Conservation (phyloP, 805 yeast species). For the Starmerella bombi region DNA sequence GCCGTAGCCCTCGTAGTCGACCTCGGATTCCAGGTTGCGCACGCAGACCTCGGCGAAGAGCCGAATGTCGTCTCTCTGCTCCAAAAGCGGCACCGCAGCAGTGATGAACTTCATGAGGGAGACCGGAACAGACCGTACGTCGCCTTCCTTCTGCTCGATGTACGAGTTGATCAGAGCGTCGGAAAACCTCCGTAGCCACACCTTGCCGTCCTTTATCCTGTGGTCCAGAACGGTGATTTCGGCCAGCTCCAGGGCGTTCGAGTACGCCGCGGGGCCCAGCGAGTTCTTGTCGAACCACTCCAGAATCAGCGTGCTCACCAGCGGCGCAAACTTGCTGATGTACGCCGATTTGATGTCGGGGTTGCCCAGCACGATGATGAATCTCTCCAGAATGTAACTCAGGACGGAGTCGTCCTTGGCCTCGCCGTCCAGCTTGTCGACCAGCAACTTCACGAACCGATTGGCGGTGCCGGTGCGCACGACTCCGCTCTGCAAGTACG, state of each 20-base stretch:
- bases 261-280: conserved; percentile 3
- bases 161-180: conserved; percentile 10
- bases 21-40: conserved; percentile 7
- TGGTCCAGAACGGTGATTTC: conserved; percentile 15
- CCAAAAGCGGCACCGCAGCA: conserved; percentile 11
- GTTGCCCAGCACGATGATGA: conserved; percentile 37
- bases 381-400: conserved; percentile 44
- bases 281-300: conserved; percentile 14
- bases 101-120: conserved; percentile 11
- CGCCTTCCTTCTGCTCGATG: neutral
- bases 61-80: conserved; percentile 3
- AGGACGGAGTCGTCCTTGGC: conserved; percentile 53
- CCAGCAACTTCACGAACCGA: conserved; percentile 45
- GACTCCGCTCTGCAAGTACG: conserved; percentile 15
- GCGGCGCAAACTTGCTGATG: conserved; percentile 6
- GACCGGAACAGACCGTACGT: conserved; percentile 3
- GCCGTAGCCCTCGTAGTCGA: conserved; percentile 14
- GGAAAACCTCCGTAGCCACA: conserved; percentile 14
- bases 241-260: conserved; percentile 12
- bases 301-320: conserved; percentile 12
- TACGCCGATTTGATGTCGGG: conserved; percentile 10
- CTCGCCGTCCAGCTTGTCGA: conserved; percentile 26
- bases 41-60: conserved; percentile 6
- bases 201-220: conserved; percentile 9
- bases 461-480: conserved; percentile 39